Base-by-base conservation (phyloP, 176 grass and related monocot species). In the Panicum miliaceum region DNA sequence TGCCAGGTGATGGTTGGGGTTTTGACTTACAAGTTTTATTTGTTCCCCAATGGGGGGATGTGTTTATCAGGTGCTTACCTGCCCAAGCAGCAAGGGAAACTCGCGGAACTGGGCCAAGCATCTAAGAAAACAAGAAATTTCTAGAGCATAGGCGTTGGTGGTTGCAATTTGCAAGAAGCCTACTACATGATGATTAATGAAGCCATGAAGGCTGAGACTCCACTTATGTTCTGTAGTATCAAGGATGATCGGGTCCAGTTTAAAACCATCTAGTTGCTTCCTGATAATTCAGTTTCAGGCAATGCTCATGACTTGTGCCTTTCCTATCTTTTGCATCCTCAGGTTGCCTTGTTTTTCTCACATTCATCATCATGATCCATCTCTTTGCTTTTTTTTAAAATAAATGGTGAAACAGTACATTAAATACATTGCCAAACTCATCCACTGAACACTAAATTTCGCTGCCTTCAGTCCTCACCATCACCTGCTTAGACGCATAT, bases 91-190 rank as follows among this genome's bases (percentile, higher is more conserved):
- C 72, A 84, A 15, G 91, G 82, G 23, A 76, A 73, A 58, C 18
- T 84, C 54, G 47, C 34, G 4, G 86, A 89, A 29, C 32, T 76
- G 12, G 71, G 72, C 64, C 86, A 82, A 50, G 32, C 86, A 45
- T 47, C 46, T 29, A 91, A 96, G 73, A 90, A 93, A 84, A 93
- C 84, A 42, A 87, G 85, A 73, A 93, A 80, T 68, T 93, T 91
- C 60, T 84, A 84, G 84, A 19, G 26, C n/a, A n/a, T 43, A 81
- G 12, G 13, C 73, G 14, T 57, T 53, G 81, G 27, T 45, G 15
- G 23, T 82, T 46, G 15, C 32, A 15, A 13, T 14, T 82, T 46
- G 20, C 32, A 15, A 13, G 53, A 77, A 79, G 56, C 54, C 16
- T 86, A 81, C 37, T 71, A 76, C 22, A 27, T 62, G 43, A 13